phyloP scores from a whole-genome alignment of 164 flowering plant species.

The Pachysandra terminalis region DNA sequence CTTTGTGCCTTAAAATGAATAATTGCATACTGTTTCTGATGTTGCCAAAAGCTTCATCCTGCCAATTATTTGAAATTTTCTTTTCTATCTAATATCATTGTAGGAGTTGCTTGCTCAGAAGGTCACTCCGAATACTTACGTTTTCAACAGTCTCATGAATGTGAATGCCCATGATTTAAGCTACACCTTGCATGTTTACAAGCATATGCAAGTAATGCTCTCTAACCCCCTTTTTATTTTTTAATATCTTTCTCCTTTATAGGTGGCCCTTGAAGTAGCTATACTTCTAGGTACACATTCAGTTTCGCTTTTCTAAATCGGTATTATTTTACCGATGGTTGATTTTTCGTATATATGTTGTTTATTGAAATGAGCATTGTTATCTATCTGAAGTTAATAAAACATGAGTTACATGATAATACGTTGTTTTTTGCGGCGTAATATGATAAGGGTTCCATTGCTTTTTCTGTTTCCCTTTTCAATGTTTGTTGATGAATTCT shows the following conservation, averaged over 20 bases:
- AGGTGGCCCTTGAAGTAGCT: slow-evolving; percentile 10
- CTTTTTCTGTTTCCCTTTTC: background rate
- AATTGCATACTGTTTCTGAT: too few species aligned
- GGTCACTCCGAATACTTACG: slow-evolving; percentile 62
- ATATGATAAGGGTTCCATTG: too few species aligned
- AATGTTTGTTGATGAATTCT: background rate
- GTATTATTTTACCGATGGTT: background rate
- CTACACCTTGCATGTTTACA: slow-evolving; percentile 59
- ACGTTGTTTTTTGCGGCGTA: too few species aligned
- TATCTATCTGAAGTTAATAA: background rate
- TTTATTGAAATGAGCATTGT: background rate
- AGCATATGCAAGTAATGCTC: slow-evolving; percentile 73
- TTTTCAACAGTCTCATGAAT: slow-evolving; percentile 93
- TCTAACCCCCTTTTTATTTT: slow-evolving; percentile 24
- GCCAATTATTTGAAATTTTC: too few species aligned
- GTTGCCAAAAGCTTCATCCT: too few species aligned
- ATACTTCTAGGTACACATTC: background rate
- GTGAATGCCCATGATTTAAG: slow-evolving; percentile 77
- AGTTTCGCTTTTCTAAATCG: too few species aligned
- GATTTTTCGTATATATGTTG: background rate
- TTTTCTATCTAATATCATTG: slow-evolving; percentile 1
- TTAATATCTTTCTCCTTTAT: slow-evolving; percentile 11
- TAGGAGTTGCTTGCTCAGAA: slow-evolving; percentile 70
- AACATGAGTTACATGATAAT: background rate
- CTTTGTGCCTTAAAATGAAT: background rate